Evolutionary conservation across 352 stramenopile genomes (phyloP).

Genomic region (Lagenidium sp.): DNA sequence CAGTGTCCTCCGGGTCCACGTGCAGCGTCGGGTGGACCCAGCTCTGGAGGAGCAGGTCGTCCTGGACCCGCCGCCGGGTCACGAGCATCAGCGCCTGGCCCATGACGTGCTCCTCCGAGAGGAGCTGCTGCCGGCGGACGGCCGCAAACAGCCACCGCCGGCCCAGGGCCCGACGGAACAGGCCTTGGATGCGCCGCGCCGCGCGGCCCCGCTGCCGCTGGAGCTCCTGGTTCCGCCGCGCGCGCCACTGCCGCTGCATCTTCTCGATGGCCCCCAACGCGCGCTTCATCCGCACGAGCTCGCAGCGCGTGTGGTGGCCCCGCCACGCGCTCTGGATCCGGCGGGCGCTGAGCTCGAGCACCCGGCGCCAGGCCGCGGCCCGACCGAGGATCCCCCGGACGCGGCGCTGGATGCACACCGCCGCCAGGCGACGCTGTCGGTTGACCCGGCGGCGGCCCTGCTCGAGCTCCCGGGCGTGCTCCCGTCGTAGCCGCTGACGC

Average conservation of each 20-base stretch:
- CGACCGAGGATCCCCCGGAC: slow-evolving; percentile 44
- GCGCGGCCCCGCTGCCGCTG: slow-evolving; percentile 14
- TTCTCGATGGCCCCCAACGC: slow-evolving; percentile 34
- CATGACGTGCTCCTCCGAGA: slow-evolving; percentile 42
- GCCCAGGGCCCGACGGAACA: slow-evolving; percentile 24
- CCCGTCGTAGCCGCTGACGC: slow-evolving; percentile 27
- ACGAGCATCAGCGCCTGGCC: slow-evolving; percentile 34
- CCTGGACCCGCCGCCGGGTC: slow-evolving; percentile 30
- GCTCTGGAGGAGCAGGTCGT: slow-evolving; percentile 60
- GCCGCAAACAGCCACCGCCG: slow-evolving; percentile 23
- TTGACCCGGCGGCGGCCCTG: slow-evolving; percentile 17
- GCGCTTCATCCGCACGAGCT: slow-evolving; percentile 29
- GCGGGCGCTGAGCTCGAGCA: slow-evolving; percentile 26
- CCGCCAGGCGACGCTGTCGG: slow-evolving; percentile 20
- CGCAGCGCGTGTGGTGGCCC: slow-evolving; percentile 31
- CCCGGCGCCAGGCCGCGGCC: slow-evolving; percentile 20
- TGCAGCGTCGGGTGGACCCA: slow-evolving; percentile 31
- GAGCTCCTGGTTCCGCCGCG: slow-evolving; percentile 18
- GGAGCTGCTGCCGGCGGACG: slow-evolving; percentile 35
- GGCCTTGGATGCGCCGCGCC: slow-evolving; percentile 27
- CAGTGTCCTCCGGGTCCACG: slow-evolving; percentile 1
- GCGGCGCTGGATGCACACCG: slow-evolving; percentile 44
- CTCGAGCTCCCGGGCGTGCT: slow-evolving; percentile 22
- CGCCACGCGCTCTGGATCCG: slow-evolving; percentile 52
- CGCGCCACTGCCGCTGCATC: slow-evolving; percentile 39